Conservation (phyloP, 1,284 basidiomycete species). For the Coniferiporia sulphurascens region DNA sequence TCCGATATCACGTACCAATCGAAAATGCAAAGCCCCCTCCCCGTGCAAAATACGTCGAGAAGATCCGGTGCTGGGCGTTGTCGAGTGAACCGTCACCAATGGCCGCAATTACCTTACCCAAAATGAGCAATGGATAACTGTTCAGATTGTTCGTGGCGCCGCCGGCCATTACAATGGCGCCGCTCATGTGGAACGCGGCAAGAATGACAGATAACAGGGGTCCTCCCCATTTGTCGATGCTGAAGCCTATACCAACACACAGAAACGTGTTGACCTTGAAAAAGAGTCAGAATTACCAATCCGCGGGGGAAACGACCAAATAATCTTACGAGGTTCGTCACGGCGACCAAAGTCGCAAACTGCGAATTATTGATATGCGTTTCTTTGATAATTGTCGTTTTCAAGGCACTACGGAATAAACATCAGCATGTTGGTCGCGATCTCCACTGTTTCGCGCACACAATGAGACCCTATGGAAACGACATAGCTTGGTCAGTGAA, state of each 20-base stretch:
- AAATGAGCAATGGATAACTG: slow-evolving; percentile 38
- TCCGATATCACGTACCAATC: slow-evolving; percentile 27
- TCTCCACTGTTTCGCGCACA: slow-evolving; percentile 25
- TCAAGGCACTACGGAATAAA: slow-evolving; percentile 30
- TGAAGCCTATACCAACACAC: slow-evolving; percentile 38
- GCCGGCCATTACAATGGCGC: slow-evolving; percentile 36
- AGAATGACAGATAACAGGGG: slow-evolving; percentile 35
- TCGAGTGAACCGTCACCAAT: slow-evolving; percentile 42
- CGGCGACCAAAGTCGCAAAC: slow-evolving; percentile 41
- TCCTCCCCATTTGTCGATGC: slow-evolving; percentile 42
- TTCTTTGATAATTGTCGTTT: slow-evolving; percentile 41
- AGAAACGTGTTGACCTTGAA: slow-evolving; percentile 39
- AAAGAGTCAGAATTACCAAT: not conserved
- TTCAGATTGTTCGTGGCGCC: slow-evolving; percentile 37
- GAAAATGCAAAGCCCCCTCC: slow-evolving; percentile 40
- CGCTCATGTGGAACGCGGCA: slow-evolving; percentile 32
- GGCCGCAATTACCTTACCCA: slow-evolving; percentile 40
- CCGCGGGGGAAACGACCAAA: not conserved
- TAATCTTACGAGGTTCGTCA: slow-evolving; percentile 37
- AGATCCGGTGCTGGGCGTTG: slow-evolving; percentile 43
- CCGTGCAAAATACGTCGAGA: slow-evolving; percentile 42
- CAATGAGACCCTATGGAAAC: slow-evolving; percentile 35
- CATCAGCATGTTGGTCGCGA: not conserved
- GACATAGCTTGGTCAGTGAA: not conserved
- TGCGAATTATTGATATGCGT: slow-evolving; percentile 42